Conservation (phyloP, 2,329 filamentous ascomycete species). For the Botrytis elliptica region DNA sequence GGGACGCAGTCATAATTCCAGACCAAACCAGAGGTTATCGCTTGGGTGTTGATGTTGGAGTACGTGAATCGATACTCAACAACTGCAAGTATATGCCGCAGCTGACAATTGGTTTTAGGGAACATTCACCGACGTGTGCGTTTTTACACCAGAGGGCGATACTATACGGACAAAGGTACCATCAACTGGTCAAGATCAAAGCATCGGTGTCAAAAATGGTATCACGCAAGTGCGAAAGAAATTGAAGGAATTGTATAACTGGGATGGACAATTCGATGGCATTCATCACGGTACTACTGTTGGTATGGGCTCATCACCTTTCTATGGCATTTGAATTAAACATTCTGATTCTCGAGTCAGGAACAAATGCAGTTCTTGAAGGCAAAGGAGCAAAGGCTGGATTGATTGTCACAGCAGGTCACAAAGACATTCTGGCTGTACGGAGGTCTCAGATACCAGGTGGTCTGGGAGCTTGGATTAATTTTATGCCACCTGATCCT, state of each 20-base stretch:
- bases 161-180: constrained; percentile 4
- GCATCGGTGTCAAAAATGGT: constrained; percentile 13
- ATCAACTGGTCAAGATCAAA: constrained; percentile 11
- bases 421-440: constrained; percentile 11
- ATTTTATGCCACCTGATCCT: not conserved
- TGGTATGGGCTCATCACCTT: not conserved
- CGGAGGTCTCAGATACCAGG: constrained; percentile 10
- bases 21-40: not conserved
- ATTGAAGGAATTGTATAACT: constrained; percentile 1
- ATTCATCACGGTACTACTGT: constrained; percentile 16
- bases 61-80: not conserved
- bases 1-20: not conserved
- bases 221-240: not conserved
- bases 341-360: not conserved
- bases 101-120: not conserved
- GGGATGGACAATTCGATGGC: constrained; percentile 8
- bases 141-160: constrained; percentile 9
- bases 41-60: constrained; percentile 14
- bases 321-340: not conserved
- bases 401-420: not conserved
- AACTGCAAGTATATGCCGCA: not conserved
- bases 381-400: constrained; percentile 3
- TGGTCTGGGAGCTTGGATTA: constrained; percentile 9
- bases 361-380: constrained; percentile 11
- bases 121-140: constrained; percentile 16